Evolutionary conservation across 768 basidiomycete species (phyloP).

Genomic region (Pleurotus eryngii): DNA sequence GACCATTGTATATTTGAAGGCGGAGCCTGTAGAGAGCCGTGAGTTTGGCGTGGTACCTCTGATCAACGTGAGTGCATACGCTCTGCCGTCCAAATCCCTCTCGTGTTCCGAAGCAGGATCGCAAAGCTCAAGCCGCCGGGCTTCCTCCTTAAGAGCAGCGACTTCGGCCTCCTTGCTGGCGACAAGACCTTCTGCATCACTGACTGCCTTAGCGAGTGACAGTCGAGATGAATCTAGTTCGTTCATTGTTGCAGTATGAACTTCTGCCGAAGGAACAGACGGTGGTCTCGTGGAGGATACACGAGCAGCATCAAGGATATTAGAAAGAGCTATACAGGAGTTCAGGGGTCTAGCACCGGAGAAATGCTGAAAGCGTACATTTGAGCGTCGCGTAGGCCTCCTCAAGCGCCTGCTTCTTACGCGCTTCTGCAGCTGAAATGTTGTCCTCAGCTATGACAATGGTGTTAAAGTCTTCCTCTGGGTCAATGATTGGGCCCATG

Average conservation of each 20-base stretch:
- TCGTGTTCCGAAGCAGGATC: constrained; percentile 75
- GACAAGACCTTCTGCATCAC: constrained; percentile 63
- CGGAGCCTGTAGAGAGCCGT: constrained; percentile 46
- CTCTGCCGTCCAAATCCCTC: constrained; percentile 61
- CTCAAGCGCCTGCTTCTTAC: constrained; percentile 64
- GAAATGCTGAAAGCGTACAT: constrained; percentile 34
- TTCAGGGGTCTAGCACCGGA: neutral
- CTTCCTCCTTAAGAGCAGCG: constrained; percentile 62
- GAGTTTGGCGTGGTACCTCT: no score
- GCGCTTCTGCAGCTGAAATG: constrained; percentile 53
- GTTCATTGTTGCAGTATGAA: constrained; percentile 58
- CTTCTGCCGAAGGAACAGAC: constrained; percentile 64
- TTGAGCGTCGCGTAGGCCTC: constrained; percentile 63
- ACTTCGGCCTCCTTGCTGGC: constrained; percentile 71
- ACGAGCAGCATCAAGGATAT: constrained; percentile 64
- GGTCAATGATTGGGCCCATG: constrained; percentile 72
- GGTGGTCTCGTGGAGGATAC: constrained; percentile 67
- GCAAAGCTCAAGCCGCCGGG: constrained; percentile 55
- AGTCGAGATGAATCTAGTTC: constrained; percentile 61
- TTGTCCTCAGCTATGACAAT: constrained; percentile 73
- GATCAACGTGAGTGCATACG: constrained; percentile 40
- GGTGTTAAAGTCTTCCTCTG: constrained; percentile 74
- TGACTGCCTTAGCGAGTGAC: constrained; percentile 70
- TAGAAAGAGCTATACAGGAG: constrained; percentile 49
- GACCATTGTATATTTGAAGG: constrained; percentile 61